These are phyloP conservation scores for Escallonia rubra DNA, from an alignment of 129 eudicot species.

Conservation along the genomic window DNA sequence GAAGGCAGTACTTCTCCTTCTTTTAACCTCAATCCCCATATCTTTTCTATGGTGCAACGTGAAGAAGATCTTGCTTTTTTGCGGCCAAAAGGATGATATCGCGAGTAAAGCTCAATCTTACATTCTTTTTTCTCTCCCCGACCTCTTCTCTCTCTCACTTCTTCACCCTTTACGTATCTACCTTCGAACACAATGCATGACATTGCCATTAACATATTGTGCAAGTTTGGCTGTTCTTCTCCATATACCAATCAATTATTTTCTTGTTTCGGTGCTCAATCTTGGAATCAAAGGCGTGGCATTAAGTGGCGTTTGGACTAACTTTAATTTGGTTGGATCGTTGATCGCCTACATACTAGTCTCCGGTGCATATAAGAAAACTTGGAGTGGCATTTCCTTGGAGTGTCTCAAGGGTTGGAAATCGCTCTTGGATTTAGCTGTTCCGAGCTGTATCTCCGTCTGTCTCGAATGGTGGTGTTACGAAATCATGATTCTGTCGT, in stretches of 20 bases:
- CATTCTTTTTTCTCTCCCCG: conserved; percentile 44
- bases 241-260: conserved; percentile 44
- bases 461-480: conserved; percentile 77
- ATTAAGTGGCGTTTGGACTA: conserved; percentile 41
- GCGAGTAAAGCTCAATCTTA: conserved; percentile 38
- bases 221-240: conserved; percentile 36
- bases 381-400: conserved; percentile 47
- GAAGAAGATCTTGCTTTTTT: conserved; percentile 34
- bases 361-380: conserved; percentile 28
- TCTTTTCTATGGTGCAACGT: conserved; percentile 43
- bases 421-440: conserved; percentile 29
- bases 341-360: conserved; percentile 22
- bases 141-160: conserved; percentile 35
- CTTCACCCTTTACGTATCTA: conserved; percentile 53
- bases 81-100: conserved; percentile 40
- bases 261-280: conserved; percentile 28
- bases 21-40: conserved; percentile 39
- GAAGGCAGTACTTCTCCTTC: conserved; percentile 36
- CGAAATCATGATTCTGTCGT: conserved; percentile 47
- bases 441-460: conserved; percentile 55
- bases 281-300: conserved; percentile 56
- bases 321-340: conserved; percentile 35
- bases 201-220: conserved; percentile 45
- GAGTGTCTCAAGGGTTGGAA: conserved; percentile 44
- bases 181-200: conserved; percentile 52